Conservation (phyloP, 495 filamentous ascomycete species). For the Aspergillus kassunensis region DNA sequence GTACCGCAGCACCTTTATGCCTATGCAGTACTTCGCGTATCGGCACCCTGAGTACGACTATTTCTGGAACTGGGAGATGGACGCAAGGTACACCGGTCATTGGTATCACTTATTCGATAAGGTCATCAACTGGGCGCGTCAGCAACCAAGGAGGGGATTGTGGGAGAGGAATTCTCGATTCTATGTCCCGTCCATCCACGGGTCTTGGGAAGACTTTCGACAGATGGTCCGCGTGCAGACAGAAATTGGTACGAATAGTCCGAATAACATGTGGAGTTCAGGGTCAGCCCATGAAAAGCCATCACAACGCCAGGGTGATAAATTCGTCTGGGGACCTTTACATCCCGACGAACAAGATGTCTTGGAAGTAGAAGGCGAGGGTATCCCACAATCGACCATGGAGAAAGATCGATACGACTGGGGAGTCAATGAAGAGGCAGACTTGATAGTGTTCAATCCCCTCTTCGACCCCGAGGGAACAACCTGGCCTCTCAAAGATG, state of each 20-base stretch:
- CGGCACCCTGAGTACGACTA: slow-evolving; percentile 91
- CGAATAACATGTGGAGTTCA: slow-evolving; percentile 67
- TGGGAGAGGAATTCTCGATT: slow-evolving; percentile 94
- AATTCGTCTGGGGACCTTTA: slow-evolving; percentile 81
- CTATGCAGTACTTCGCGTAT: slow-evolving; percentile 87
- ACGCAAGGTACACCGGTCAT: slow-evolving; percentile 93
- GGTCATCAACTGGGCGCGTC: slow-evolving; percentile 66
- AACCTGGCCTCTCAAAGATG: slow-evolving; percentile 80
- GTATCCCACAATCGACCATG: slow-evolving; percentile 63
- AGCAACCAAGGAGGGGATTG: slow-evolving; percentile 83
- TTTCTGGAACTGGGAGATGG: slow-evolving; percentile 99
- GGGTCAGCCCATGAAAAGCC: slow-evolving; percentile 36
- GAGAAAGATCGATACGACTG: slow-evolving; percentile 79
- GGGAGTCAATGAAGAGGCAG: slow-evolving; percentile 90
- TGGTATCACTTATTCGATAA: slow-evolving; percentile 85
- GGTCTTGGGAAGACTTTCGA: slow-evolving; percentile 86
- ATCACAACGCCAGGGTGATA: slow-evolving; percentile 55
- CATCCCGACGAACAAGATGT: slow-evolving; percentile 63
- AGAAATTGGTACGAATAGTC: slow-evolving; percentile 70
- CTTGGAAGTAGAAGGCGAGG: slow-evolving; percentile 64
- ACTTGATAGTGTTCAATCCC: slow-evolving; percentile 90
- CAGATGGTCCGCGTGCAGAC: slow-evolving; percentile 90
- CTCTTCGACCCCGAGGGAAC: slow-evolving; percentile 89
- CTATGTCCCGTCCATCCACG: slow-evolving; percentile 85
- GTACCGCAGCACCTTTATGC: slow-evolving; percentile 89